These are phyloP conservation scores for Coemansia sp. DNA, from an alignment of 192 early-diverging fungal species.

Conservation along the genomic window DNA sequence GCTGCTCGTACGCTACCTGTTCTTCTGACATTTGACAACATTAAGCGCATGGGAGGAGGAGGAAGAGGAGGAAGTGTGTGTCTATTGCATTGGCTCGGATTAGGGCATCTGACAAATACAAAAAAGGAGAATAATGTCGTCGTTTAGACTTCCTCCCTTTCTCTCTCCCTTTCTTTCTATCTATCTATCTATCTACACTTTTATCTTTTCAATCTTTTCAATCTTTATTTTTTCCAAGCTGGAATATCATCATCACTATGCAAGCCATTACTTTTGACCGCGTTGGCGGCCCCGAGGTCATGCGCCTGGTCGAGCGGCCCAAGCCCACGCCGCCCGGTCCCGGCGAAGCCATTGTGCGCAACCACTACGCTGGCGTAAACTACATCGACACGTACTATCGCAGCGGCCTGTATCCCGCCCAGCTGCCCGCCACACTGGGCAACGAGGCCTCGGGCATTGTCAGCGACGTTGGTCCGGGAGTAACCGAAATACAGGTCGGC, in stretches of 20 bases:
- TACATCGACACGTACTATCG: constrained; percentile 93
- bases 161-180: not conserved
- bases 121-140: not conserved
- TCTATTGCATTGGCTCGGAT: too few species aligned
- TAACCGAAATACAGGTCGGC: constrained; percentile 67
- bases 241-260: constrained; percentile 20
- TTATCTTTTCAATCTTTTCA: not conserved
- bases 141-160: not conserved
- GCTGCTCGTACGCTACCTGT: constrained; percentile 15
- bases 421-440: constrained; percentile 72
- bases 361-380: constrained; percentile 81
- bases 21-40: constrained; percentile 1
- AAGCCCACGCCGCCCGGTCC: constrained; percentile 52
- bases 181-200: not conserved
- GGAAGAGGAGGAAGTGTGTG: too few species aligned
- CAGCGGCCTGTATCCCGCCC: constrained; percentile 70
- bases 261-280: constrained; percentile 59
- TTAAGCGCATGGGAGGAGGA: not conserved
- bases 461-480: constrained; percentile 70
- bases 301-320: constrained; percentile 56
- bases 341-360: constrained; percentile 73
- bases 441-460: constrained; percentile 84
- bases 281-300: constrained; percentile 62
- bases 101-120: not conserved
- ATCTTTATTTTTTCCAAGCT: too few species aligned